These are phyloP conservation scores for Crotalaria pallida DNA, from an alignment of 306 rosid genomes.

Conservation along the genomic window DNA sequence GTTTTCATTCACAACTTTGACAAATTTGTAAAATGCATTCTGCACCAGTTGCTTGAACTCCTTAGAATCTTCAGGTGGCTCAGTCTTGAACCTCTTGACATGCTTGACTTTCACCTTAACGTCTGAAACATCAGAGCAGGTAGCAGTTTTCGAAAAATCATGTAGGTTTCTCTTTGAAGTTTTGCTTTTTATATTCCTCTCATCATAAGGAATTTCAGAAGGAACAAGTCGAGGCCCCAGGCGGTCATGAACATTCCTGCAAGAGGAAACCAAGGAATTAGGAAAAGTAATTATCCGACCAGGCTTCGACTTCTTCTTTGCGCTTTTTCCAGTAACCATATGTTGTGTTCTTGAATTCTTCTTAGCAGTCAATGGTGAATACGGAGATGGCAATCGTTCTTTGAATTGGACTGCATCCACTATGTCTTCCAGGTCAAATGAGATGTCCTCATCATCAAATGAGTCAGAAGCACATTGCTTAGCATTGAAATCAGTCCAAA, in stretches of 20 bases:
- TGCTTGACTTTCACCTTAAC: slow-evolving; percentile 2
- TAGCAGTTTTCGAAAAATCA: slow-evolving; percentile 1
- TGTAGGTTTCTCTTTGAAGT: not conserved
- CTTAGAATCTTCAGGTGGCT: slow-evolving; percentile 31
- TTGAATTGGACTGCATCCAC: not conserved
- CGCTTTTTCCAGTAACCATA: not conserved
- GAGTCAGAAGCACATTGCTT: not conserved
- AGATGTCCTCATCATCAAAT: not conserved
- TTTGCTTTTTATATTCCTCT: not conserved
- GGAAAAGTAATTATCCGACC: slow-evolving; percentile 1
- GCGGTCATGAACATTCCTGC: not conserved
- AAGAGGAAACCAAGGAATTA: not conserved
- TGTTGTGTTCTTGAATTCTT: not conserved
- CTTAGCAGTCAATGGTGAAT: not conserved
- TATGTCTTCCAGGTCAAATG: not conserved
- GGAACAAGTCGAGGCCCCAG: slow-evolving; percentile 11
- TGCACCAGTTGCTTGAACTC: slow-evolving; percentile 29
- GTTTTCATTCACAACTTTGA: slow-evolving; percentile 30
- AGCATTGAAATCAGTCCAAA: not conserved
- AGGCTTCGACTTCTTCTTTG: slow-evolving; percentile 20
- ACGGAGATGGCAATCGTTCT: not conserved
- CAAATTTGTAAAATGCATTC: slow-evolving; percentile 31
- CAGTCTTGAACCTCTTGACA: slow-evolving; percentile 17
- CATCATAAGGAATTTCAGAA: not conserved
- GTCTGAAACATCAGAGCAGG: not conserved